A percentile compares a stretch with the other conserved stretches of the same genome.
Evolutionary conservation across 306 rosid species (phyloP).

Genomic region (Glycine soja): DNA sequence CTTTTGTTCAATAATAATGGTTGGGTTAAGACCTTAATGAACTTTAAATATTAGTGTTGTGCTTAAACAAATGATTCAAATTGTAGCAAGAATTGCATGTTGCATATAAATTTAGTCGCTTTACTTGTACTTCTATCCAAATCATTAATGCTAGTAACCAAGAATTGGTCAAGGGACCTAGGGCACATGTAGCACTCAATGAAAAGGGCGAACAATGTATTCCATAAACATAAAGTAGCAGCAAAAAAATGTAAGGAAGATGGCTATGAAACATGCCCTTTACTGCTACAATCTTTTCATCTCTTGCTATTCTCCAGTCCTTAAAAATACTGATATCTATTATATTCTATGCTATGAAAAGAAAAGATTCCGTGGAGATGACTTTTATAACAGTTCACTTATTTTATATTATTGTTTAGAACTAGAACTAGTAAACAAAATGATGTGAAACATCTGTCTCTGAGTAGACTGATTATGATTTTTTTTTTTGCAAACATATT

Average conservation of each 20-base stretch:
- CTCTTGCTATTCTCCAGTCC: background rate
- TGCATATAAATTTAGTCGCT: background rate
- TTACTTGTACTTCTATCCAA: background rate
- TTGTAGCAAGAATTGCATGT: constrained; percentile 9
- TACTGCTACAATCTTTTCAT: background rate
- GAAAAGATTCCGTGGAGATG: background rate
- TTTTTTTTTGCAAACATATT: background rate
- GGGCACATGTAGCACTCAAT: background rate
- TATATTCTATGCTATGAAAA: background rate
- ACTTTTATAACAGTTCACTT: constrained; percentile 3
- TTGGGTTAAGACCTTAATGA: constrained; percentile 12
- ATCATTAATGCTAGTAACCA: constrained; percentile 13
- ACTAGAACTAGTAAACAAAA: background rate
- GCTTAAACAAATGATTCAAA: constrained; percentile 24
- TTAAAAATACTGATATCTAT: background rate
- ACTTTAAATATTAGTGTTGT: constrained; percentile 4
- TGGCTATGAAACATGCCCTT: background rate
- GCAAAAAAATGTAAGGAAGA: background rate
- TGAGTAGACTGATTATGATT: background rate
- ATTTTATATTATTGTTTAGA: background rate
- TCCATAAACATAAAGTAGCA: constrained; percentile 5
- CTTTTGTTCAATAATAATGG: constrained; percentile 3
- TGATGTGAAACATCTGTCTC: background rate
- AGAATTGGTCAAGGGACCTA: constrained; percentile 5
- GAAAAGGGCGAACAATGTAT: background rate